These are phyloP conservation scores for Senecio squalidus DNA, from an alignment of 140 eudicot species.

Conservation along the genomic window DNA sequence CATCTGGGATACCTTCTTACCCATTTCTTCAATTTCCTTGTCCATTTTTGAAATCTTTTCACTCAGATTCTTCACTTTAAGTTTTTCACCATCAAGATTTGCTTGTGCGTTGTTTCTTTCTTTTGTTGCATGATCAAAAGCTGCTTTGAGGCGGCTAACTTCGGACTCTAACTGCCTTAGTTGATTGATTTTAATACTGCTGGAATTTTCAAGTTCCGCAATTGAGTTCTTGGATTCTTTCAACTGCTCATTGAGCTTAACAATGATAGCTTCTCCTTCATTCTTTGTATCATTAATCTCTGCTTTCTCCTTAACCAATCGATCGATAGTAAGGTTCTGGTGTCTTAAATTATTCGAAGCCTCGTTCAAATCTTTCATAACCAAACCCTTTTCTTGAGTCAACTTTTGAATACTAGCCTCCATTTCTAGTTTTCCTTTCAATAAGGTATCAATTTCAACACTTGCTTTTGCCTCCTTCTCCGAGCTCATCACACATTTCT, in stretches of 20 bases:
- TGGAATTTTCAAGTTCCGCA: slow-evolving; percentile 21
- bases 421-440: slow-evolving; percentile 39
- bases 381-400: slow-evolving; percentile 37
- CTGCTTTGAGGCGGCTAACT: slow-evolving; percentile 20
- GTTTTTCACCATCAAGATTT: slow-evolving; percentile 43
- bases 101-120: slow-evolving; percentile 38
- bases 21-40: slow-evolving; percentile 38
- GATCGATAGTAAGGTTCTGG: slow-evolving; percentile 22
- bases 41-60: slow-evolving; percentile 41
- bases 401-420: slow-evolving; percentile 22
- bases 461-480: slow-evolving; percentile 35
- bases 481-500: slow-evolving; percentile 23
- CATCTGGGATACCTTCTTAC: slow-evolving; percentile 30
- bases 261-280: slow-evolving; percentile 22
- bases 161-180: slow-evolving; percentile 43
- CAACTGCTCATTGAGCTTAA: slow-evolving; percentile 29
- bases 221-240: slow-evolving; percentile 23
- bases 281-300: slow-evolving; percentile 31
- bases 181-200: slow-evolving; percentile 24
- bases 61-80: slow-evolving; percentile 26
- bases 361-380: slow-evolving; percentile 33
- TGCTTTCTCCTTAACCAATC: slow-evolving; percentile 27
- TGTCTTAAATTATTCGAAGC: slow-evolving; percentile 29
- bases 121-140: slow-evolving; percentile 31
- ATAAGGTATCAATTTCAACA: slow-evolving; percentile 27